These are phyloP conservation scores for Ophiosphaerella korrae DNA, from an alignment of 2,329 filamentous ascomycete genomes.

Conservation along the genomic window DNA sequence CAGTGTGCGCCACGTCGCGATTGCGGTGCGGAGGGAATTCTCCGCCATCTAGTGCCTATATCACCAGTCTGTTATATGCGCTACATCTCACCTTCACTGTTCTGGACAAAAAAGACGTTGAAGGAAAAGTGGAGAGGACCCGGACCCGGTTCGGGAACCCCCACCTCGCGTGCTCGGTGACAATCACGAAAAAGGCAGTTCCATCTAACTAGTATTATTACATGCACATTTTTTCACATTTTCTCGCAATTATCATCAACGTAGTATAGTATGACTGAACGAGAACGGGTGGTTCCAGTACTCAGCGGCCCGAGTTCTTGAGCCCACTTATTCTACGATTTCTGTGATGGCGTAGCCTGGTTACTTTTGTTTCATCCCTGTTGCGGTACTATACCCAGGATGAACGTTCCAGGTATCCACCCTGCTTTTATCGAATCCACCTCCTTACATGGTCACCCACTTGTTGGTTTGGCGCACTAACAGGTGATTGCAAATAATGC, in stretches of 20 bases:
- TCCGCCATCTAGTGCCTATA: conserved; percentile 3
- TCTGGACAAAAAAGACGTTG: conserved; percentile 9
- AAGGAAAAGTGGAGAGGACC: conserved; percentile 10
- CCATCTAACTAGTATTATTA: conserved; percentile 2
- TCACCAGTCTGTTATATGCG: conserved; percentile 11
- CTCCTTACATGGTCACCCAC: not conserved
- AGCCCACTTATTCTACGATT: not conserved
- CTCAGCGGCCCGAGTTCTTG: not conserved
- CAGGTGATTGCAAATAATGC: not conserved
- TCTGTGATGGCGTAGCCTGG: conserved; percentile 8
- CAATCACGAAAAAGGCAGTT: conserved; percentile 5
- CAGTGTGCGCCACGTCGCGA: not conserved
- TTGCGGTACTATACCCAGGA: conserved; percentile 23
- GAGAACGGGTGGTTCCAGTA: not conserved
- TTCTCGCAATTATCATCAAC: not conserved
- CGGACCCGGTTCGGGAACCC: conserved; percentile 2
- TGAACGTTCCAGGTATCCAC: conserved; percentile 26
- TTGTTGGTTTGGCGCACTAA: not conserved
- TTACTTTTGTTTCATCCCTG: conserved; percentile 18
- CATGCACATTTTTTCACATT: conserved; percentile 2
- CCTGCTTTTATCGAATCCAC: conserved; percentile 4
- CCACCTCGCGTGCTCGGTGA: conserved; percentile 8
- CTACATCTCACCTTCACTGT: conserved; percentile 7
- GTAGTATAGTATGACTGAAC: too few relatives aligned
- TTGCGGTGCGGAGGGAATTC: not conserved